Base-by-base conservation (phyloP, 2,329 filamentous ascomycete species). In the Colletotrichum filicis region DNA sequence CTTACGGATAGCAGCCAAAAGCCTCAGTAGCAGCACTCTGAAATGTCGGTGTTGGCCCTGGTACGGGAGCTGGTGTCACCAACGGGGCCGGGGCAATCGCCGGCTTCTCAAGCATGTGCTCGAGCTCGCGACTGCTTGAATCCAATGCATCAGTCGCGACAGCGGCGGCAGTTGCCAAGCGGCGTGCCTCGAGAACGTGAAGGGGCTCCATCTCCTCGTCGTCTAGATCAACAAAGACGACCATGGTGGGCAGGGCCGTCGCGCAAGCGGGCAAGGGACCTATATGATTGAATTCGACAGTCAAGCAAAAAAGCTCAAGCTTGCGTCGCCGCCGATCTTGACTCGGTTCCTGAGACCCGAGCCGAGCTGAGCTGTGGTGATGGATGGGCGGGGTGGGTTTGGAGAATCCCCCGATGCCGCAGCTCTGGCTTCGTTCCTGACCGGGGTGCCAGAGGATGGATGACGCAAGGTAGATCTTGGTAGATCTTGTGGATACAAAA, bases 1-100 rank as follows among this genome's bases (percentile, higher is more conserved):
- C 76, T 72, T 79, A 83, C 82, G 82, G 82, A 73, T 83, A 83
- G 68, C 81, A 83, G 66, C 79, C 78, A 67, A 83, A 80, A 2
- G 82, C 80, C 52, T 78, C 76, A 11, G 77, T 79, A 5, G 79
- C 76, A 56, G 77, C 75, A 58, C 73, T 80, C 53, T 61, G 66
- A 55, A 76, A 75, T 56, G 74, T 68, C 52, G 58, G 68, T 35
- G 72, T 66, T 16, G 70, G 60, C 70, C 60, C 42, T 56, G 59
- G 19, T 49, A 22, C 14, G 19, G 68, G 32, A 37, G 61, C 52
- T 22, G 58, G 30, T 22, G 49, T 26, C 24, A 68, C 55, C 28
- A 35, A 37, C 7, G 55, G 28, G 1, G 46, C 11, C 16, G 58
- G 16, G 32, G 68, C 71, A 57, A 53, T 42, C 14, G 35, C 24